Base-by-base conservation (phyloP, 2,329 filamentous ascomycete genomes). In the Microdochium trichocladiopsis region DNA sequence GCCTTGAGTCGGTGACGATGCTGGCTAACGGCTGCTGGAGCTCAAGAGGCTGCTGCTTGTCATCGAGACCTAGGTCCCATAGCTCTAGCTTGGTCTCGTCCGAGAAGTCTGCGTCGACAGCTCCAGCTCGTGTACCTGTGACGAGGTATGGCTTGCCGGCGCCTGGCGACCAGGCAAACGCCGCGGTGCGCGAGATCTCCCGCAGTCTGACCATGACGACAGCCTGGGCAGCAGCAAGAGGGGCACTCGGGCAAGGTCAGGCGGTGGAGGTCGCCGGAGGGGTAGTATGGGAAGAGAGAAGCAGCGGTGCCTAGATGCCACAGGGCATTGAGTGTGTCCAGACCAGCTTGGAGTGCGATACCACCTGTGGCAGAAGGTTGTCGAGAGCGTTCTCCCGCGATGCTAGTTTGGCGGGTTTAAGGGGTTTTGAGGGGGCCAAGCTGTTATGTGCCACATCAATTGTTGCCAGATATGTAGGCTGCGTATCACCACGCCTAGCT, bases 81-180 rank as follows among this genome's bases (percentile, higher is more conserved):
- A 99, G 79, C 76, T 99, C 94, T 53, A 99, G 77, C 74, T 93
- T 93, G 58, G 91, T 96, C 69, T 97, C 92, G 70, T 94, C 94
- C 25, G 94, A 97, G 73, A 99, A 99, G 71, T 97, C 92, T 62
- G 90, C 92, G 72, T 95, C 91, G 43, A 99, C 91, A 62, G 94
- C 94, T 57, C 94, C 94, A 56, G 94, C 92, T 61, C 92, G 86
- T 48, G 94, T 99, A 63, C 94, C 94, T 25, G 94, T 99, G 55
- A 90, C 93, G 58, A 99, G 78, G 61, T 95, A 78, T 62, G 93
- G 91, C 61, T 86, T 83, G 37, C 82, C 80, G 50, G 89, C 75
- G 61, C 86, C 88, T 24, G 92, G 88, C 61, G 90, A 96, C 93
- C 94, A 99, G 66, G 94, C 90, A 71, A 99, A 99, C 64, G 93